A percentile compares a stretch with the other conserved stretches of the same genome.
phyloP scores from a whole-genome alignment of 2,329 filamentous ascomycete species.

The Aspergillus sp. region DNA sequence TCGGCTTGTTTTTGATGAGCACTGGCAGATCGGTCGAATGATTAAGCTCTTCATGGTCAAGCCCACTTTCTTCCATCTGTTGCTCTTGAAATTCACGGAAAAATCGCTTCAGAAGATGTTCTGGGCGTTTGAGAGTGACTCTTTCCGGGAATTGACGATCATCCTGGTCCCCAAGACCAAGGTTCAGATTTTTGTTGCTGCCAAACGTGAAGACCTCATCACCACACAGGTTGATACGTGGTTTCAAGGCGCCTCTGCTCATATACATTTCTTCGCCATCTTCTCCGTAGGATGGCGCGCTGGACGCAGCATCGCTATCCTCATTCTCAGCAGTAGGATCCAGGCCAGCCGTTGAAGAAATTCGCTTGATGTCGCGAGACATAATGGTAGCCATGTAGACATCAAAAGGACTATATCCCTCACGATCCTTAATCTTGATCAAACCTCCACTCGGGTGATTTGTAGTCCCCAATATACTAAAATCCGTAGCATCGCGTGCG shows the following conservation, averaged over 20 bases:
- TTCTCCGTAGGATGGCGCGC: slow-evolving; percentile 31
- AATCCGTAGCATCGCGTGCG: slow-evolving; percentile 59
- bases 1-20: slow-evolving; percentile 64
- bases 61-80: slow-evolving; percentile 27
- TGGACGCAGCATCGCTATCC: slow-evolving; percentile 24
- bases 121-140: slow-evolving; percentile 69
- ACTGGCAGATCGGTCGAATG: slow-evolving; percentile 61
- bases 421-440: slow-evolving; percentile 92
- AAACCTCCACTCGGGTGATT: slow-evolving; percentile 64
- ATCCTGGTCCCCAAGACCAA: slow-evolving; percentile 93
- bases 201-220: slow-evolving; percentile 93
- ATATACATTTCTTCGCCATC: slow-evolving; percentile 43
- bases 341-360: slow-evolving; percentile 30
- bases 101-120: slow-evolving; percentile 69
- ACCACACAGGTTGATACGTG: slow-evolving; percentile 49
- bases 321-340: slow-evolving; percentile 43
- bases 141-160: slow-evolving; percentile 91
- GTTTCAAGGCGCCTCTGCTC: slow-evolving; percentile 19
- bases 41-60: slow-evolving; percentile 23
- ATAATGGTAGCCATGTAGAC: slow-evolving; percentile 85
- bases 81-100: slow-evolving; percentile 59
- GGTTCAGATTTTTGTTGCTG: slow-evolving; percentile 89
- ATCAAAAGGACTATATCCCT: slow-evolving; percentile 92
- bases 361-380: slow-evolving; percentile 58
- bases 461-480: slow-evolving; percentile 52